phyloP scores from a whole-genome alignment of 495 filamentous ascomycete species.

The Trichoderma orchidacearum region DNA sequence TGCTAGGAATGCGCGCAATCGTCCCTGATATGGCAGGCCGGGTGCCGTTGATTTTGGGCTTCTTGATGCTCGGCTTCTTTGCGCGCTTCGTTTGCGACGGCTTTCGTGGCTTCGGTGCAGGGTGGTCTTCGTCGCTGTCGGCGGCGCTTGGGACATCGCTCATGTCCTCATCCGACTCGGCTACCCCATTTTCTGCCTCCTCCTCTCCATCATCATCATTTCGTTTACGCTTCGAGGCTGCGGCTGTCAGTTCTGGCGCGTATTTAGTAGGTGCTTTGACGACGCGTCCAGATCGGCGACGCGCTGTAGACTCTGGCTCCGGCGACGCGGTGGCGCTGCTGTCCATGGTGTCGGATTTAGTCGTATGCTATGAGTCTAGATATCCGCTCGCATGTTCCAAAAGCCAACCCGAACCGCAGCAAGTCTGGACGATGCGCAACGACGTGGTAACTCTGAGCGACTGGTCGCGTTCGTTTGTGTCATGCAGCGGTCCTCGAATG shows the following conservation, averaged over 20 bases:
- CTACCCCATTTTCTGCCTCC: conserved; percentile 41
- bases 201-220: conserved; percentile 33
- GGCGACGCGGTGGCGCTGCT: conserved; percentile 41
- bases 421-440: conserved; percentile 7
- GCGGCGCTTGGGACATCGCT: conserved; percentile 33
- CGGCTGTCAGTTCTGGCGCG: conserved; percentile 27
- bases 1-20: conserved; percentile 40
- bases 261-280: conserved; percentile 60
- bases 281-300: conserved; percentile 73
- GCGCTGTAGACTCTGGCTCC: conserved; percentile 28
- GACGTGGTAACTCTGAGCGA: conserved; percentile 10
- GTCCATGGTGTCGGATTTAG: conserved; percentile 36
- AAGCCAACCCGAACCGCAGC: conserved; percentile 3
- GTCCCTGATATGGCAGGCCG: conserved; percentile 28
- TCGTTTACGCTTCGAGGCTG: conserved; percentile 40
- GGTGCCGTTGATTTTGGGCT: conserved; percentile 57
- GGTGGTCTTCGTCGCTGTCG: conserved; percentile 24
- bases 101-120: conserved; percentile 13
- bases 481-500: neutral
- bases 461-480: neutral
- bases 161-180: conserved; percentile 35
- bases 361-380: conserved; percentile 17
- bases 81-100: conserved; percentile 22
- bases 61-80: conserved; percentile 57
- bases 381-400: conserved; percentile 23